Base-by-base conservation (phyloP, 306 rosid species). In the Gleditsia sinensis region DNA sequence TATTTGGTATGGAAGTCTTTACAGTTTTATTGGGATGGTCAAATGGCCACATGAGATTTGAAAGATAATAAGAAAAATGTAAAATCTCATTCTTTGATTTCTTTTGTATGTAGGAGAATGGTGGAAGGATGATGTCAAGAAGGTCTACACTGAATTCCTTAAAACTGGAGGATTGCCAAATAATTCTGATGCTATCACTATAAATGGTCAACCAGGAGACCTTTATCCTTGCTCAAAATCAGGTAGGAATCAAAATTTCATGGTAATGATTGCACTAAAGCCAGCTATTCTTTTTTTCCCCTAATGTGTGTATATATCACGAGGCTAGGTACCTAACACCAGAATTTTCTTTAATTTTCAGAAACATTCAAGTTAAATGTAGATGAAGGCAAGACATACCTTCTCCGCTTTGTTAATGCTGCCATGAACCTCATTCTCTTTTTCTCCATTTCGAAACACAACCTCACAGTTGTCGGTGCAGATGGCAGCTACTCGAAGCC, bases 101-200 rank as follows among this genome's bases (percentile, higher is more conserved):
- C 3, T 42, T 55, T 57, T 61, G 51, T 42, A 7, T 21, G 36
- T 34, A 87, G 90, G 86, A 68, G 88, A 87, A 67, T 89, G 92
- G 92, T 91, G 96, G 94, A 91, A 88, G 81, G 56, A 77, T 16
- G 92, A 76, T 55, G 71, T 91, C 30, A 25, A 0, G n/a, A 73
- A 70, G 50, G 80, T 87, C 2, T 50, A 45, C 9, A 66, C 61
- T 2, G 74, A 37, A 19, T 83, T 82, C 39, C 16, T 78, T 11
- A 25, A 0, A 51, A 62, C 67, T 1, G 92, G 94, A 67, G 91
- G 84, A 76, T 5, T 23, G 19, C 84, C 84, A 2, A 72, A 64
- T 21, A 3, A 12, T 1, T 84, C 85, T 17, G 88, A 84, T 68
- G 82, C 88, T 40, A 6, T 72, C 67, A 66, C 85, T 14, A 80